Evolutionary conservation across 2,329 filamentous ascomycete species (phyloP).

Genomic region (Venturia pyrina): DNA sequence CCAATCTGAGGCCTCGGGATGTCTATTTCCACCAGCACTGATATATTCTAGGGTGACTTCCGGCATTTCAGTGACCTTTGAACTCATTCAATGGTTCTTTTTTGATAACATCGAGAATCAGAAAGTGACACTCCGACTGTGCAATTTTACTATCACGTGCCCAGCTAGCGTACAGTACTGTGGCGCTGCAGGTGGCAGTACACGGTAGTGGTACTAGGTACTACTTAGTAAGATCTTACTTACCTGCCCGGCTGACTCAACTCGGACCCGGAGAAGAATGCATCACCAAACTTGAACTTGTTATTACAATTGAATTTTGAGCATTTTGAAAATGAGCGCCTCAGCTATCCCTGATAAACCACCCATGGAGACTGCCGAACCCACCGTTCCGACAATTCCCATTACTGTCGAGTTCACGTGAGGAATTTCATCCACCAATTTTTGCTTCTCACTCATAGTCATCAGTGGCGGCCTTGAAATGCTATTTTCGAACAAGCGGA

Average conservation of each 20-base stretch:
- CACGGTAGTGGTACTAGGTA: too few species aligned
- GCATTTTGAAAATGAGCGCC: neutral
- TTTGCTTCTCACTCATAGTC: slow-evolving; percentile 15
- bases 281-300: neutral
- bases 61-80: neutral
- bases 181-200: too few species aligned
- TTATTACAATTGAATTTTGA: neutral
- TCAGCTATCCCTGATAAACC: neutral
- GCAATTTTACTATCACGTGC: neutral
- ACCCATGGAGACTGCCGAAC: slow-evolving; percentile 2
- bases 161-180: too few species aligned
- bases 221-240: too few species aligned
- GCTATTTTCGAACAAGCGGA: slow-evolving; percentile 76
- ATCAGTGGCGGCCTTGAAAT: slow-evolving; percentile 83
- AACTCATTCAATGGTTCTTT: neutral
- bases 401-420: slow-evolving; percentile 70
- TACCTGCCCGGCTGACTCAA: neutral
- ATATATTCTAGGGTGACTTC: slow-evolving; percentile 40
- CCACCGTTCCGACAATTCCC: slow-evolving; percentile 21
- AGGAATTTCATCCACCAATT: slow-evolving; percentile 17
- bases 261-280: neutral
- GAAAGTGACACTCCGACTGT: neutral
- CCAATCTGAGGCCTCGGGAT: slow-evolving; percentile 88
- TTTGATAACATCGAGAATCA: too few species aligned
- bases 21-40: slow-evolving; percentile 78